Conservation (phyloP, 257 asterid species). For the Thymus quinquecostatus region DNA sequence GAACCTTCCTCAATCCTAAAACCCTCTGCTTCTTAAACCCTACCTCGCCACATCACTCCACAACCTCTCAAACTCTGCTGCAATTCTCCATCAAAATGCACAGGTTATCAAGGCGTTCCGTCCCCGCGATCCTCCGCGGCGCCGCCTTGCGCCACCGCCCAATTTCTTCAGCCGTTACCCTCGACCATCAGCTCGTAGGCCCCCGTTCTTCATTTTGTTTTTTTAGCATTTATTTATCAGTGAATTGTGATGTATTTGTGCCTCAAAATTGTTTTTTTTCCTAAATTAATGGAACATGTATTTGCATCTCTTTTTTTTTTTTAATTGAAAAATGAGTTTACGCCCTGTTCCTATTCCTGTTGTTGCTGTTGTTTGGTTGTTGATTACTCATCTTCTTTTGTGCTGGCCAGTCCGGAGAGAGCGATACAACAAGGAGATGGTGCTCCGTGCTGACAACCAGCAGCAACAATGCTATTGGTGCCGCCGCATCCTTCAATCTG, state of each 20-base stretch:
- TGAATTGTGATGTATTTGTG: not conserved
- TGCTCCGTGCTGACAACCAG: conserved; percentile 53
- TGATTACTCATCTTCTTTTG: conserved; percentile 17
- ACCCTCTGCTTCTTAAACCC: conserved; percentile 55
- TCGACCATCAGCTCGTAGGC: conserved; percentile 45
- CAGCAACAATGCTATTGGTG: conserved; percentile 28
- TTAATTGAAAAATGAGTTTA: not conserved
- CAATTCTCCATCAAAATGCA: conserved; percentile 48
- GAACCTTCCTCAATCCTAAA: conserved; percentile 55
- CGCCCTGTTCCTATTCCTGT: not conserved
- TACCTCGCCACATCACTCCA: conserved; percentile 17
- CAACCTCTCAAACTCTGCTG: not conserved
- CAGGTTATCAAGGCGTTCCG: conserved; percentile 65
- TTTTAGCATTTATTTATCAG: not conserved
- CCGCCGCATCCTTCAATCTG: conserved; percentile 34
- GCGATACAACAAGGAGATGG: conserved; percentile 50
- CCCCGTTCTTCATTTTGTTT: not conserved
- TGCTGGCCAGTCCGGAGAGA: conserved; percentile 55
- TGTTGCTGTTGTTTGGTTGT: conserved; percentile 21
- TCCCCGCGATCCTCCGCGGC: conserved; percentile 53
- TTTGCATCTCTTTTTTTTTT: too few relatives aligned
- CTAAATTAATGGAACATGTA: too few relatives aligned
- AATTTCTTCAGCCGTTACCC: conserved; percentile 43
- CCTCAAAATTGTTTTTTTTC: not conserved
- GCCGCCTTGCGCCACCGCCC: conserved; percentile 52